phyloP scores from a whole-genome alignment of 2,329 filamentous ascomycete species.

The Knoxdaviesia proteae region DNA sequence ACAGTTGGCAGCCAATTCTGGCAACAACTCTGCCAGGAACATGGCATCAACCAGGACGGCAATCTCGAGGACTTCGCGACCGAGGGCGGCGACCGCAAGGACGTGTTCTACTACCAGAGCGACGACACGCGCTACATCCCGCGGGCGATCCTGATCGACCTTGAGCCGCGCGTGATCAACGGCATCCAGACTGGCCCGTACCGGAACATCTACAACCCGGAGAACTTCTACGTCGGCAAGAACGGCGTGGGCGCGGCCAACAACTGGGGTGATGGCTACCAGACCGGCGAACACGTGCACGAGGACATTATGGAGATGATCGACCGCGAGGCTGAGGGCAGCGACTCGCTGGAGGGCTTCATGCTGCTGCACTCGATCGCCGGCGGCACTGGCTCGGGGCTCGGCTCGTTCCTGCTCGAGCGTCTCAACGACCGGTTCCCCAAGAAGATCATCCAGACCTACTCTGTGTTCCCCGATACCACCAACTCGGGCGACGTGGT shows the following conservation, averaged over 20 bases:
- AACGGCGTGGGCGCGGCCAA: constrained; percentile 87
- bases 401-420: constrained; percentile 88
- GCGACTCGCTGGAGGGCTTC: constrained; percentile 93
- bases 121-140: constrained; percentile 98
- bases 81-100: constrained; percentile 91
- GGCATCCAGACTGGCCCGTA: constrained; percentile 84
- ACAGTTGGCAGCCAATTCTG: constrained; percentile 93
- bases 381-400: constrained; percentile 85
- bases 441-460: constrained; percentile 98
- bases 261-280: constrained; percentile 95
- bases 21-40: constrained; percentile 95
- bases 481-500: constrained; percentile 76
- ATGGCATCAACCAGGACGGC: constrained; percentile 92
- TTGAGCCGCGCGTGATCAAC: constrained; percentile 87
- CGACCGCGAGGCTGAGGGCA: constrained; percentile 91
- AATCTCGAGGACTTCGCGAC: constrained; percentile 96
- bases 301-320: constrained; percentile 99
- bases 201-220: constrained; percentile 97
- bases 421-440: constrained; percentile 92
- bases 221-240: constrained; percentile 96
- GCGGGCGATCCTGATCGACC: constrained; percentile 79
- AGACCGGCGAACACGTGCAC: constrained; percentile 74
- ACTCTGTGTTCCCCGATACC: constrained; percentile 93
- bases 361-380: constrained; percentile 98
- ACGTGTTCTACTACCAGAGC: constrained; percentile 98